Base-by-base conservation (phyloP, 2,329 filamentous ascomycete species). In the Exophiala phaeomuriformis region DNA sequence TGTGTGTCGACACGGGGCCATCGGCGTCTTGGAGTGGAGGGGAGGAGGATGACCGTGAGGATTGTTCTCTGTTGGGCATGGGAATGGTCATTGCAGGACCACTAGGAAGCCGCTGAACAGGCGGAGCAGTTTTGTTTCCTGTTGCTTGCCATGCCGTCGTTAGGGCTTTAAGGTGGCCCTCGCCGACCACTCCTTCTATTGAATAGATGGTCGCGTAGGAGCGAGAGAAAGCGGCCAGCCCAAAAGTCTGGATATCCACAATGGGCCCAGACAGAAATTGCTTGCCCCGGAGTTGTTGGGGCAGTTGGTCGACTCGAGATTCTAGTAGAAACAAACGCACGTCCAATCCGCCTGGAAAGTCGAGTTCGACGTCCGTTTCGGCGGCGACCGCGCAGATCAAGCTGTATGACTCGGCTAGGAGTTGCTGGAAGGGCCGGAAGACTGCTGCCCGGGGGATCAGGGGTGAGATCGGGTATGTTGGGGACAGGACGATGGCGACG, bases 371-470 rank as follows among this genome's bases (percentile, higher is more conserved):
- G 72, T 72, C 73, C 45, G 80, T 73, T 60, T 82, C 77, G 8
- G 83, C 80, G 58, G 85, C 88, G n/a, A 88, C 75, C 43, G 83
- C 73, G 33, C 85, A 85, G 52, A 93, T 74, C 47, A 96, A 77
- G 63, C 83, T 83, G 75, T 97, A 97, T 28, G 94, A 67, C 29
- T 80, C 80, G 2, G 86, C 86, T 27, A 96, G 71, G 3, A 91
- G 75, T n/a, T 78, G 75, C 68, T 95, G 89, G 9, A 59, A 28
- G 2, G 49, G 37, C 3, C 35, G 35, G 32, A 61, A 63, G 6
- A 58, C 32, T 5, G 51, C 40, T n/a, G 57, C 47, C 8, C 61
- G 60, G 33, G 54, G 53, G 10, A 41, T 49, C 28, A 48, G 52
- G 7, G 36, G 43, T 9, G 49, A 37, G 6, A 49, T 2, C 19